Base-by-base conservation (phyloP, 306 rosid species). In the Lablab purpureus region DNA sequence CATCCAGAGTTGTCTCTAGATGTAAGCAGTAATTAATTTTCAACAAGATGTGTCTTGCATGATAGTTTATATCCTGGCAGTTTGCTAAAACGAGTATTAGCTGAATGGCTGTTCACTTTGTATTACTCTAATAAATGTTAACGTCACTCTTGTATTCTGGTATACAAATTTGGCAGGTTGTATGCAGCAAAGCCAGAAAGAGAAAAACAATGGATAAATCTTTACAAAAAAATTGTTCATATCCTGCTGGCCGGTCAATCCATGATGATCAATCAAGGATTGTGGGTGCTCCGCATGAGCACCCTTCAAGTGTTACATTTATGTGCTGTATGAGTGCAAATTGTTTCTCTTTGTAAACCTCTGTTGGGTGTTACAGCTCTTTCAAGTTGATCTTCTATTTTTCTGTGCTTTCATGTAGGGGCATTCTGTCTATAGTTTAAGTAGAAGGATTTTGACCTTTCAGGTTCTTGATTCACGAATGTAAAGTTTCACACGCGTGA, bases 281-380 rank as follows among this genome's bases (percentile, higher is more conserved):
- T 80, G 66, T 47, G 78, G 66, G 43, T 63, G 79, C 73, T 71
- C 46, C 27, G 46, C 78, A 62, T 8, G 49, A 72, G 74, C 67
- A 80, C 77, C 80, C 40, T 19, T 77, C 56, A 27, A 65, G 82
- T 81, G 86, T 84, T 73, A 83, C 82, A 78, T 76, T 86, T 83
- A 60, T 82, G 78, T 81, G 93, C 87, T 90, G 91, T 88, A 78
- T 87, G 80, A 89, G 84, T 90, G 82, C 72, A 79, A 67, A 71
- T 60, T 77, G 78, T 82, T 80, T 86, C 82, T 70, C 79, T 82
- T 70, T 83, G 83, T 84, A 81, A 81, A 89, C 89, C 74, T n/a
- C 11, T 67, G 79, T 88, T 27, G 37, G 87, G 79, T 87, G 87
- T 87, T 77, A 78, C 77, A 43, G 89, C 72, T 73, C 37, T 73